phyloP scores from a whole-genome alignment of 345 rosid genomes.

The Corchorus olitorius region DNA sequence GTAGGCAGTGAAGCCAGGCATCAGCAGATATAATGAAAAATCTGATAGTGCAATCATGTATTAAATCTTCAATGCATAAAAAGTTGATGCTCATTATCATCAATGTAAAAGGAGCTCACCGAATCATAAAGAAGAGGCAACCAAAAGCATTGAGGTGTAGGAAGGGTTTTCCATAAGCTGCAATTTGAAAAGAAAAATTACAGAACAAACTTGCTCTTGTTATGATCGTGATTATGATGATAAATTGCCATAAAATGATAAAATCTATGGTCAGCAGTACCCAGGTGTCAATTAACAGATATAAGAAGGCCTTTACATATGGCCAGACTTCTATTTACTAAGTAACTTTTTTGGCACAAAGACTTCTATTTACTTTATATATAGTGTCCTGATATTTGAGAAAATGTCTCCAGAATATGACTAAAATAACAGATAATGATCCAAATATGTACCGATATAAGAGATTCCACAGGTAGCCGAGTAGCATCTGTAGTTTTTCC shows the following conservation, averaged over 20 bases:
- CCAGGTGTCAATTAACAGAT: neutral
- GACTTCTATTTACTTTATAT: neutral
- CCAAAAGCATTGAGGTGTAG: conserved; percentile 92
- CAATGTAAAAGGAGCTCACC: conserved; percentile 39
- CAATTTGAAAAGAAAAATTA: conserved; percentile 19
- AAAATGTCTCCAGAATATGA: neutral
- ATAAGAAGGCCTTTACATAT: neutral
- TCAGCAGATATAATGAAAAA: neutral
- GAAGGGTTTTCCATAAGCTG: conserved; percentile 92
- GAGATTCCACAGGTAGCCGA: conserved; percentile 71
- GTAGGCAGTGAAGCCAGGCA: neutral
- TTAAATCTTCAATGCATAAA: neutral
- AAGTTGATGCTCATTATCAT: neutral
- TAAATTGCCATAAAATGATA: neutral
- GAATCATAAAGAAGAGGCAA: conserved; percentile 86
- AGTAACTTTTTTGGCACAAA: too few species aligned
- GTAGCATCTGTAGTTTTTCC: conserved; percentile 64
- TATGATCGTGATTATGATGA: neutral
- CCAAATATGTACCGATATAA: conserved; percentile 58
- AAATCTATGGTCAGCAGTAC: neutral
- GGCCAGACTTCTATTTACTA: neutral
- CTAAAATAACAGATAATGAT: neutral
- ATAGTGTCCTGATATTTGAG: neutral
- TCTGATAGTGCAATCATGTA: too few species aligned
- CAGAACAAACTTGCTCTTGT: neutral